Evolutionary conservation across 164 flowering plant genomes (phyloP).

Genomic region (Vitis cinerea): DNA sequence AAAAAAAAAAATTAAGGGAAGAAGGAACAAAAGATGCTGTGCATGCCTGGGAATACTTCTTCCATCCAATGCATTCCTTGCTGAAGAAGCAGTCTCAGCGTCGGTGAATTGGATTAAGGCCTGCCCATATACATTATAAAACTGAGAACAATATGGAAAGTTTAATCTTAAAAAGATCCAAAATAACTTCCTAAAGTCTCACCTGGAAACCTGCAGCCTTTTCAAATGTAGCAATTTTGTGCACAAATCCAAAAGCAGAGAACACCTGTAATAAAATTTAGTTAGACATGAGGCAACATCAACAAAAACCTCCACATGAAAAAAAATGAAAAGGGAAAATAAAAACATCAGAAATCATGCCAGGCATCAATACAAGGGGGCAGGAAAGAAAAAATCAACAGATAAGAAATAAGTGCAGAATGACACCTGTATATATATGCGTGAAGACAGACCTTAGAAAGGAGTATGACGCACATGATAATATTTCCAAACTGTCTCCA

Average conservation of each 20-base stretch:
- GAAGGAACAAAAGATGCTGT: not conserved
- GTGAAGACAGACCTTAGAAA: slow-evolving; percentile 52
- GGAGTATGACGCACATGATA: slow-evolving; percentile 46
- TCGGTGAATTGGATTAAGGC: slow-evolving; percentile 84
- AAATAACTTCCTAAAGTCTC: not conserved
- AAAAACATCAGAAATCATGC: slow-evolving; percentile 3
- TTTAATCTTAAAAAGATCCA: not conserved
- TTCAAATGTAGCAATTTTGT: slow-evolving; percentile 93
- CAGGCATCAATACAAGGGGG: slow-evolving; percentile 4
- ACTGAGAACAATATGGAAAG: not conserved
- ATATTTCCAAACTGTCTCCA: slow-evolving; percentile 52
- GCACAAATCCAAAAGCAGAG: slow-evolving; percentile 95
- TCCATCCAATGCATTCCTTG: slow-evolving; percentile 82
- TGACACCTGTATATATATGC: slow-evolving; percentile 44
- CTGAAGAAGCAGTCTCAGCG: slow-evolving; percentile 71
- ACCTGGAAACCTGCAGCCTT: slow-evolving; percentile 98
- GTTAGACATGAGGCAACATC: slow-evolving; percentile 11
- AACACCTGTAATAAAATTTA: slow-evolving; percentile 58
- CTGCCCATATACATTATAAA: slow-evolving; percentile 33
- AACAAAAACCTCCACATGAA: no score
- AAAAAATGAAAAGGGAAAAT: not conserved
- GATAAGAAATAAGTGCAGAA: slow-evolving; percentile 42
- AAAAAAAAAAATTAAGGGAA: not conserved
- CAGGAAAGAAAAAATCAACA: slow-evolving; percentile 18
- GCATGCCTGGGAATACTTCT: slow-evolving; percentile 85